Conservation (phyloP, 352 stramenopile species). For the Globisporangium barbulae region DNA sequence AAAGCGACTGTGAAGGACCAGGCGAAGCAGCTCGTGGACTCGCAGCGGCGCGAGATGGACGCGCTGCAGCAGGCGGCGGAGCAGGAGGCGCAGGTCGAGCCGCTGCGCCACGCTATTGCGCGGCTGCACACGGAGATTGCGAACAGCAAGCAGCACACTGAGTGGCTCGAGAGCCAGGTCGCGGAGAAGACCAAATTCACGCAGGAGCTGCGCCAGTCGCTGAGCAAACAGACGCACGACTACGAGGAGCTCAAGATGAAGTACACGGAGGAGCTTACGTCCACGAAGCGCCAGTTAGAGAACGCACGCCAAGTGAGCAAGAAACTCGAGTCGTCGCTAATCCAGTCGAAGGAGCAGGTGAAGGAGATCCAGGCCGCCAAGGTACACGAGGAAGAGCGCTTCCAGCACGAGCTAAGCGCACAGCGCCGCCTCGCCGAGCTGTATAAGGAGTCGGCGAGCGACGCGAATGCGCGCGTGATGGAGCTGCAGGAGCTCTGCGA, state of each 20-base stretch:
- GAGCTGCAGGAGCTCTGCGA: conserved; percentile 59
- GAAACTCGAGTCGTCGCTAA: conserved; percentile 60
- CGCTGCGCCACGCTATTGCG: conserved; percentile 39
- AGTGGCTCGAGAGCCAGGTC: conserved; percentile 68
- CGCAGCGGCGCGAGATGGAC: conserved; percentile 61
- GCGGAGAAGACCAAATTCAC: conserved; percentile 62
- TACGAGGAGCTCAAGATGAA: conserved; percentile 53
- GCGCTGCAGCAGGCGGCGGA: conserved; percentile 53
- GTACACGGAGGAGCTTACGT: conserved; percentile 45
- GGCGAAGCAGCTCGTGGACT: conserved; percentile 43
- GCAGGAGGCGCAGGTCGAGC: conserved; percentile 59
- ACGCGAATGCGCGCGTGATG: conserved; percentile 47
- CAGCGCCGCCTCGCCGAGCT: conserved; percentile 67
- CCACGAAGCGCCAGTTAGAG: conserved; percentile 51
- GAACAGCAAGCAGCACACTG: conserved; percentile 46
- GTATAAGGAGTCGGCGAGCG: conserved; percentile 66
- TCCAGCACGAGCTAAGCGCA: conserved; percentile 63
- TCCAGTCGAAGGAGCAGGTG: conserved; percentile 64
- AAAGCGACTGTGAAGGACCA: conserved; percentile 51
- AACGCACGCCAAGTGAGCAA: conserved; percentile 53
- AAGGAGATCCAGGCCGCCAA: conserved; percentile 65
- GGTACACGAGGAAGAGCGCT: conserved; percentile 54
- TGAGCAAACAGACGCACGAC: conserved; percentile 54
- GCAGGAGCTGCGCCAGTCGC: conserved; percentile 52
- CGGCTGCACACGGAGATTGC: conserved; percentile 57